Conservation (phyloP, 2,329 filamentous ascomycete genomes). For the Fusarium fujikuroi region DNA sequence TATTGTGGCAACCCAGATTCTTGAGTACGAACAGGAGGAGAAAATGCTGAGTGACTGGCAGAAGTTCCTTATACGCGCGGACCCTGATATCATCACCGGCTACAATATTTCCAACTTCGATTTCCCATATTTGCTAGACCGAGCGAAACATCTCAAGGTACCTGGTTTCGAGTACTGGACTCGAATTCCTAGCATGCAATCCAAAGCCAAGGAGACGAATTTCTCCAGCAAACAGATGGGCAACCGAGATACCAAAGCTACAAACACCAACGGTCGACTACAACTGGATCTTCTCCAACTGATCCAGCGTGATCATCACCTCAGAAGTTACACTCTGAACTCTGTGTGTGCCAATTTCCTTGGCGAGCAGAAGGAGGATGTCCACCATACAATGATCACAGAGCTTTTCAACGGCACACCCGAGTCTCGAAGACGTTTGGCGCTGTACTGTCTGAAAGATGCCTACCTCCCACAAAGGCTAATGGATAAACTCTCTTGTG, state of each 20-base stretch:
- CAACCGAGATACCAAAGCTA: conserved; percentile 91
- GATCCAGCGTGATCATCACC: conserved; percentile 92
- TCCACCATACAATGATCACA: conserved; percentile 99
- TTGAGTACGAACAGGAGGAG: conserved; percentile 83
- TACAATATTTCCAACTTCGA: conserved; percentile 99
- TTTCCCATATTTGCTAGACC: conserved; percentile 93
- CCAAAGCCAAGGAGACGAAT: conserved; percentile 80
- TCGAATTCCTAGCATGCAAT: conserved; percentile 76
- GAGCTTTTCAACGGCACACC: conserved; percentile 96
- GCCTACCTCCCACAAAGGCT: conserved; percentile 93
- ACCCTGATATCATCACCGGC: conserved; percentile 97
- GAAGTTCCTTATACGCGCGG: conserved; percentile 87
- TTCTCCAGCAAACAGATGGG: conserved; percentile 99
- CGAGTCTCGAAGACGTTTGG: conserved; percentile 88
- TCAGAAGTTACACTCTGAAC: conserved; percentile 97
- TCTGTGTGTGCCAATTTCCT: conserved; percentile 95
- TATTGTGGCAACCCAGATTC: conserved; percentile 93
- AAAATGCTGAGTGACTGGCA: conserved; percentile 95
- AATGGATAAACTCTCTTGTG: conserved; percentile 96
- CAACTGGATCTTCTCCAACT: conserved; percentile 95
- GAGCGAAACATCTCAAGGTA: conserved; percentile 86
- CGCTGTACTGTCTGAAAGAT: conserved; percentile 97
- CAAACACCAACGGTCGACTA: conserved; percentile 92
- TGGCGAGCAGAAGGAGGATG: conserved; percentile 97
- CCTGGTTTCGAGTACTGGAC: conserved; percentile 87